These are phyloP conservation scores for Galerina marginata DNA, from an alignment of 768 basidiomycete genomes.

Conservation along the genomic window DNA sequence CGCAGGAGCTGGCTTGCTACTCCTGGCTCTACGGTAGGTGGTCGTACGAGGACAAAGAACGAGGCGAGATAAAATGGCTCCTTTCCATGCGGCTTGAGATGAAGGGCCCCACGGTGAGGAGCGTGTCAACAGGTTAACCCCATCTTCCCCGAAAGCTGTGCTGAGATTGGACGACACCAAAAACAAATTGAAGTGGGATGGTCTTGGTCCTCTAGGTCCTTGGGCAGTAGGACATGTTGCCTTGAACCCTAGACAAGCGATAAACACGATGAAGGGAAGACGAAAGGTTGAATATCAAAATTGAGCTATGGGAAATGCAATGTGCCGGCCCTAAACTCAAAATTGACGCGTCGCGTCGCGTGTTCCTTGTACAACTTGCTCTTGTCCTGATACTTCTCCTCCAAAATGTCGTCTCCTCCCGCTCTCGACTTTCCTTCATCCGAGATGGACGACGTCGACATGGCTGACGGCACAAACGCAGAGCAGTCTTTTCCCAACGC, in stretches of 20 bases:
- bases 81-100: too few relatives aligned
- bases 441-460: constrained; percentile 52
- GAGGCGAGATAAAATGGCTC: too few relatives aligned
- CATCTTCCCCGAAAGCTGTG: background rate
- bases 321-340: constrained; percentile 52
- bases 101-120: background rate
- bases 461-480: constrained; percentile 28
- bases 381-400: background rate
- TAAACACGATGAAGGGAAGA: background rate
- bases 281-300: background rate
- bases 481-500: constrained; percentile 48
- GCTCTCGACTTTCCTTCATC: constrained; percentile 69
- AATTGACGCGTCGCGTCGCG: constrained; percentile 56
- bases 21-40: too few relatives aligned
- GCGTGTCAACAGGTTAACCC: background rate
- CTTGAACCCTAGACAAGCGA: too few relatives aligned
- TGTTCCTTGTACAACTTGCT: constrained; percentile 23
- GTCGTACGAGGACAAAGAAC: too few relatives aligned
- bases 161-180: background rate
- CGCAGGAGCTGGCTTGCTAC: too few relatives aligned
- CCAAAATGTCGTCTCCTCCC: constrained; percentile 67
- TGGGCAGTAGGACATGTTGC: too few relatives aligned
- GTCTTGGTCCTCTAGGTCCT: too few relatives aligned
- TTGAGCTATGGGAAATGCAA: background rate
- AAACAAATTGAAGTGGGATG: background rate